These are phyloP conservation scores for Citrus medica DNA, from an alignment of 345 rosid species.

Conservation along the genomic window DNA sequence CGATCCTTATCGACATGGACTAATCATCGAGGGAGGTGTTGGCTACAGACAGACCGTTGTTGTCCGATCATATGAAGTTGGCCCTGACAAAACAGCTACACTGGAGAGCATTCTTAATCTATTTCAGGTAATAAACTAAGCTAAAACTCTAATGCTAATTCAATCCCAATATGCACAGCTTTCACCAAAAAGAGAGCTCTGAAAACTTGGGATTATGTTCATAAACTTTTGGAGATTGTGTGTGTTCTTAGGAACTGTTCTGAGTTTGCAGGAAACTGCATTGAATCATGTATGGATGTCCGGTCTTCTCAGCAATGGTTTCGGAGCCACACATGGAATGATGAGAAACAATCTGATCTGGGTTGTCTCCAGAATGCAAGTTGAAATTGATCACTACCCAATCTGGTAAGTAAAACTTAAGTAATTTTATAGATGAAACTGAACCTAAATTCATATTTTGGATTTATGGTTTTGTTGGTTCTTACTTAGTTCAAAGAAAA, in stretches of 20 bases:
- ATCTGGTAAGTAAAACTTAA: conserved; percentile 38
- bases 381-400: conserved; percentile 55
- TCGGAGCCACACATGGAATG: conserved; percentile 75
- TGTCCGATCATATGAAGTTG: conserved; percentile 66
- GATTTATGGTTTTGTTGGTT: background rate
- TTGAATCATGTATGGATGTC: conserved; percentile 81
- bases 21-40: conserved; percentile 48
- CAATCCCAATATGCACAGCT: background rate
- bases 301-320: conserved; percentile 68
- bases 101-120: conserved; percentile 61
- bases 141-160: background rate
- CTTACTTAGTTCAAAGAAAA: background rate
- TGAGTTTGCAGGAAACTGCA: conserved; percentile 51
- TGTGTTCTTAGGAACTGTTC: background rate
- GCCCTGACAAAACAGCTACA: conserved; percentile 58
- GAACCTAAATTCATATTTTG: background rate
- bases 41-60: conserved; percentile 61
- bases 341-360: conserved; percentile 64
- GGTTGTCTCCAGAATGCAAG: conserved; percentile 71
- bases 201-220: background rate
- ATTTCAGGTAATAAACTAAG: conserved; percentile 41
- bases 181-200: background rate
- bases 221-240: background rate
- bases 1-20: conserved; percentile 58
- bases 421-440: background rate